Evolutionary conservation across 2,329 filamentous ascomycete species (phyloP).

Genomic region (Exophiala xenobiotica): DNA sequence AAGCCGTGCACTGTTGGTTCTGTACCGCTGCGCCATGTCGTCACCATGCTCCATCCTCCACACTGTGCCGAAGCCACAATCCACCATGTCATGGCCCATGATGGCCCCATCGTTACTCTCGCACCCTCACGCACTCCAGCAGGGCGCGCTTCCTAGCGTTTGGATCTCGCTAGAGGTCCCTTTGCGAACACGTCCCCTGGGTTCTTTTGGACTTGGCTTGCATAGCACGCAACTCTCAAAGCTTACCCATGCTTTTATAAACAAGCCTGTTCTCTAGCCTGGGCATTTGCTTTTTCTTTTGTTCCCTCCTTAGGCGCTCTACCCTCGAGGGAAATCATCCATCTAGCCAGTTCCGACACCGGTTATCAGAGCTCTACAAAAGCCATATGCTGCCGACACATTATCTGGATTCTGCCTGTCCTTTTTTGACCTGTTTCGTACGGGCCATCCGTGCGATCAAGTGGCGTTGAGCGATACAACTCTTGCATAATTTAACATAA

Average conservation of each 20-base stretch:
- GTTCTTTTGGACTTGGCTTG: background rate
- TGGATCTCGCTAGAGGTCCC: background rate
- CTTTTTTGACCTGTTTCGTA: slow-evolving; percentile 31
- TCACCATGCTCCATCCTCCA: background rate
- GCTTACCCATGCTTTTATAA: background rate
- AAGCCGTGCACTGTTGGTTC: background rate
- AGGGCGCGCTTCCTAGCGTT: background rate
- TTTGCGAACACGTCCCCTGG: too few relatives aligned
- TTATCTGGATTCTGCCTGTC: slow-evolving; percentile 20
- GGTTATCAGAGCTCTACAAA: slow-evolving; percentile 1
- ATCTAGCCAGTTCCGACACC: background rate
- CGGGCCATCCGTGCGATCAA: slow-evolving; percentile 31
- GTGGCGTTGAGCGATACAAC: slow-evolving; percentile 28
- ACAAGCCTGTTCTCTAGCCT: background rate
- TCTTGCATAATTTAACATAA: background rate
- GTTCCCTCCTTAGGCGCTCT: background rate
- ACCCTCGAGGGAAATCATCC: background rate
- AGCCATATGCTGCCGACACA: slow-evolving; percentile 26
- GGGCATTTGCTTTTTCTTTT: background rate
- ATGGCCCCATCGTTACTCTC: background rate
- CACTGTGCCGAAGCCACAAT: background rate
- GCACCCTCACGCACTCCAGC: background rate
- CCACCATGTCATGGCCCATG: background rate
- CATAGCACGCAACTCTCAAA: background rate
- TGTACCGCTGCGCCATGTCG: background rate